Evolutionary conservation across 768 basidiomycete species (phyloP).

Genomic region (Hemileccinum impolitum): DNA sequence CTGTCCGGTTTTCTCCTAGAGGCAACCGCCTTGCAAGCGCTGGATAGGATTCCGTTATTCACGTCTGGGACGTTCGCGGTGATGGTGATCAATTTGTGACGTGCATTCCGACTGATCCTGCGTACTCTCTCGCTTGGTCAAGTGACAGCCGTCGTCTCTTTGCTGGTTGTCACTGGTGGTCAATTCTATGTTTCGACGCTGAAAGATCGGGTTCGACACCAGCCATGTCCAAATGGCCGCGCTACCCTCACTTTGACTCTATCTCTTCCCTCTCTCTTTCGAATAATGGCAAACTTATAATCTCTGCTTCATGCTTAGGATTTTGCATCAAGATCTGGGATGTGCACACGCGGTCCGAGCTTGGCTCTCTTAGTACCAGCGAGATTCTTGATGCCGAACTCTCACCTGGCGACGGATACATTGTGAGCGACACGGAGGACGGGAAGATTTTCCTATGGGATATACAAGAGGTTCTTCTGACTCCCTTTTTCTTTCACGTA

Average conservation of each 20-base stretch:
- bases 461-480: constrained; percentile 7
- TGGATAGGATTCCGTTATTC: constrained; percentile 5
- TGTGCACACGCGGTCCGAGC: neutral
- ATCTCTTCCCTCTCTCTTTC: constrained; percentile 17
- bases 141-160: constrained; percentile 17
- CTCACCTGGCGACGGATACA: constrained; percentile 13
- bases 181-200: constrained; percentile 13
- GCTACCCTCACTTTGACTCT: constrained; percentile 10
- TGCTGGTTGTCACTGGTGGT: constrained; percentile 11
- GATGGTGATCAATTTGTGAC: neutral
- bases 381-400: constrained; percentile 13
- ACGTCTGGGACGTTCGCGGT: constrained; percentile 3
- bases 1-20: constrained; percentile 21
- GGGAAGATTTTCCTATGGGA: constrained; percentile 14
- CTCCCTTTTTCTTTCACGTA: constrained; percentile 11
- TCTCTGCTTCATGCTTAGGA: constrained; percentile 18
- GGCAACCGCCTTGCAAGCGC: constrained; percentile 18
- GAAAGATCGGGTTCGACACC: neutral
- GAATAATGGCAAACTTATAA: constrained; percentile 18
- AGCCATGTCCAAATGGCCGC: constrained; percentile 3
- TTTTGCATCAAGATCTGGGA: constrained; percentile 18
- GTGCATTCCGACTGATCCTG: constrained; percentile 2
- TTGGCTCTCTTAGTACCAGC: constrained; percentile 1
- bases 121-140: constrained; percentile 18
- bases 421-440: constrained; percentile 8